These are phyloP conservation scores for Alternaria solani DNA, from an alignment of 2,329 filamentous ascomycete genomes.

Conservation along the genomic window DNA sequence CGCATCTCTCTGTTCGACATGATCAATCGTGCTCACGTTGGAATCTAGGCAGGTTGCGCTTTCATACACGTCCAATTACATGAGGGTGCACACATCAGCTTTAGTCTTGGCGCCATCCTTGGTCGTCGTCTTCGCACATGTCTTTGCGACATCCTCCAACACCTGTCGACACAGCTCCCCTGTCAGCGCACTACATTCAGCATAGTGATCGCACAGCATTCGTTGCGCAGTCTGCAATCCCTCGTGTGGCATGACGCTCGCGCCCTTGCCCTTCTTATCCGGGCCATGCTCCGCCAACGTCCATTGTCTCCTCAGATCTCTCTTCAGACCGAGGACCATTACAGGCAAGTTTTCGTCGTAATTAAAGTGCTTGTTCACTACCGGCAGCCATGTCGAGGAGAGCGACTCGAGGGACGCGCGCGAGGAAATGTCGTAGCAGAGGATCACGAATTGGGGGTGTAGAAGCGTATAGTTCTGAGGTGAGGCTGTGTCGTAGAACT, in stretches of 20 bases:
- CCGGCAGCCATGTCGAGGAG: constrained; percentile 53
- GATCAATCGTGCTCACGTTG: background rate
- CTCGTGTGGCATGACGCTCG: constrained; percentile 61
- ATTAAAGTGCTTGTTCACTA: constrained; percentile 62
- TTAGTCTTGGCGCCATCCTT: constrained; percentile 60
- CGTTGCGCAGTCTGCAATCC: constrained; percentile 62
- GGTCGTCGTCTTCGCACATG: constrained; percentile 66
- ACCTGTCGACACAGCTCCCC: constrained; percentile 67
- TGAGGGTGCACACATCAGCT: constrained; percentile 32
- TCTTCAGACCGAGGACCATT: constrained; percentile 66
- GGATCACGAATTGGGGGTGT: constrained; percentile 62
- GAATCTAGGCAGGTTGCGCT: background rate
- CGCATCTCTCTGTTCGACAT: background rate
- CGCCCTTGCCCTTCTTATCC: constrained; percentile 46
- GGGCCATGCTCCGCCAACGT: constrained; percentile 48
- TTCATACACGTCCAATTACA: constrained; percentile 7
- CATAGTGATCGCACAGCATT: constrained; percentile 68
- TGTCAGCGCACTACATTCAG: constrained; percentile 68
- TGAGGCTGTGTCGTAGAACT: constrained; percentile 65
- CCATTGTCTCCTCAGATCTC: constrained; percentile 62
- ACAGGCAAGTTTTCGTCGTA: constrained; percentile 62
- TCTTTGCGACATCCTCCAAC: constrained; percentile 67
- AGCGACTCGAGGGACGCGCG: constrained; percentile 60
- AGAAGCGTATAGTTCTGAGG: constrained; percentile 66
- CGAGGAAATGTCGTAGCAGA: constrained; percentile 67